Evolutionary conservation across 2,329 filamentous ascomycete genomes (phyloP).

Genomic region (Alternaria arborescens): DNA sequence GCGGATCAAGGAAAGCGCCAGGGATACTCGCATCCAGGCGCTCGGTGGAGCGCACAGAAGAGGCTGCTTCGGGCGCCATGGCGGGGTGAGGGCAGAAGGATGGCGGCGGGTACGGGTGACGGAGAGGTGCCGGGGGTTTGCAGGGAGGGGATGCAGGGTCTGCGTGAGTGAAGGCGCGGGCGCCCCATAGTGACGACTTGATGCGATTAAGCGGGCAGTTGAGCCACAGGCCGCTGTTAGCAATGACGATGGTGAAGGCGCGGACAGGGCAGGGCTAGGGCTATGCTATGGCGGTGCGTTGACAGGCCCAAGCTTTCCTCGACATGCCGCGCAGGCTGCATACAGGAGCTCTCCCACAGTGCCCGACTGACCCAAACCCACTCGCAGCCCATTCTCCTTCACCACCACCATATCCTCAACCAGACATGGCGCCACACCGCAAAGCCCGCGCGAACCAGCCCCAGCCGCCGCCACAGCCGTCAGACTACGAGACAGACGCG

Average conservation of each 20-base stretch:
- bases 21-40: conserved; percentile 57
- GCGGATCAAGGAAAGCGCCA: conserved; percentile 57
- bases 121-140: not conserved
- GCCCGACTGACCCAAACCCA: no score
- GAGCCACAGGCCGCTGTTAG: conserved; percentile 19
- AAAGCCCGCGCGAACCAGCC: conserved; percentile 42
- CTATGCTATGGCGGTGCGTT: not conserved
- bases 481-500: conserved; percentile 63
- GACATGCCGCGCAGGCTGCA: not conserved
- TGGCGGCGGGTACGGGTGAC: conserved; percentile 2
- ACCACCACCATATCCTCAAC: conserved; percentile 9
- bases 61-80: conserved; percentile 36
- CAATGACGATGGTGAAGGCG: conserved; percentile 23
- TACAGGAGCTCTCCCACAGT: no score
- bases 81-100: conserved; percentile 24
- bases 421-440: conserved; percentile 42
- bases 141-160: not conserved
- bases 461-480: conserved; percentile 56
- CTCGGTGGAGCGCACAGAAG: conserved; percentile 38
- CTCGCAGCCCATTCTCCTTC: not conserved
- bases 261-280: conserved; percentile 8
- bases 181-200: conserved; percentile 16
- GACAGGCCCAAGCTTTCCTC: conserved; percentile 12
- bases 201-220: conserved; percentile 19
- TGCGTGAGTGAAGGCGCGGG: conserved; percentile 2